phyloP scores from a whole-genome alignment of 2,329 filamentous ascomycete species.

The Periconia digitata region DNA sequence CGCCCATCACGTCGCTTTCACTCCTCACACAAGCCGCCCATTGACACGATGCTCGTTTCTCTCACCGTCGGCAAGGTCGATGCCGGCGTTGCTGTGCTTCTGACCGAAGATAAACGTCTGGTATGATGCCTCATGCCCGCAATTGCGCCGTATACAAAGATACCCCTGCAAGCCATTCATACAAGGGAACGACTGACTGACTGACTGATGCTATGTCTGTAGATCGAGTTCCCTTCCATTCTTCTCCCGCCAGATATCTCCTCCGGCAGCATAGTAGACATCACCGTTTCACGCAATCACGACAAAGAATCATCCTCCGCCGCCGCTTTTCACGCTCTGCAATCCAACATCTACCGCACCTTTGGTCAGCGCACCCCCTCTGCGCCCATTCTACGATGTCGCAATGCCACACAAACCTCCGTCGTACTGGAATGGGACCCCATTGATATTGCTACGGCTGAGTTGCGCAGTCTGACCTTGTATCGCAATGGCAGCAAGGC shows the following conservation, averaged over 20 bases:
- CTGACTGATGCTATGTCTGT: conserved; percentile 27
- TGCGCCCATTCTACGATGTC: conserved; percentile 79
- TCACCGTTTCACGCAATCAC: conserved; percentile 87
- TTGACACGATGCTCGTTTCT: conserved; percentile 80
- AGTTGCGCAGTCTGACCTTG: conserved; percentile 83
- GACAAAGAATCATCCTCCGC: conserved; percentile 74
- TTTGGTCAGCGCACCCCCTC: conserved; percentile 81
- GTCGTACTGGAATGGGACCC: conserved; percentile 98
- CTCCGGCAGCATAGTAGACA: conserved; percentile 96
- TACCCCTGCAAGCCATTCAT: conserved; percentile 20
- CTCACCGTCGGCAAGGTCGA: conserved; percentile 99
- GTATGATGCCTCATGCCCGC: conserved; percentile 57
- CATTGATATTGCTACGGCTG: conserved; percentile 87
- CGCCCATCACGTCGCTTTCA: background rate
- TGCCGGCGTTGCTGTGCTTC: conserved; percentile 92
- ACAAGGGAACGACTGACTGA: background rate
- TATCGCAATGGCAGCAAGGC: conserved; percentile 97
- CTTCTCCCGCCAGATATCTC: conserved; percentile 93
- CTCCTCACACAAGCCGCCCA: conserved; percentile 1
- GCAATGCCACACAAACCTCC: conserved; percentile 98
- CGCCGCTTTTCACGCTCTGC: conserved; percentile 78
- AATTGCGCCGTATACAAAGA: conserved; percentile 20
- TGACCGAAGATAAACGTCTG: conserved; percentile 95
- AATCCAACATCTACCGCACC: conserved; percentile 81
- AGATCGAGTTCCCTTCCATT: conserved; percentile 99